Evolutionary conservation across 2,329 filamentous ascomycete genomes (phyloP).

Genomic region (Grosmannia serpens): DNA sequence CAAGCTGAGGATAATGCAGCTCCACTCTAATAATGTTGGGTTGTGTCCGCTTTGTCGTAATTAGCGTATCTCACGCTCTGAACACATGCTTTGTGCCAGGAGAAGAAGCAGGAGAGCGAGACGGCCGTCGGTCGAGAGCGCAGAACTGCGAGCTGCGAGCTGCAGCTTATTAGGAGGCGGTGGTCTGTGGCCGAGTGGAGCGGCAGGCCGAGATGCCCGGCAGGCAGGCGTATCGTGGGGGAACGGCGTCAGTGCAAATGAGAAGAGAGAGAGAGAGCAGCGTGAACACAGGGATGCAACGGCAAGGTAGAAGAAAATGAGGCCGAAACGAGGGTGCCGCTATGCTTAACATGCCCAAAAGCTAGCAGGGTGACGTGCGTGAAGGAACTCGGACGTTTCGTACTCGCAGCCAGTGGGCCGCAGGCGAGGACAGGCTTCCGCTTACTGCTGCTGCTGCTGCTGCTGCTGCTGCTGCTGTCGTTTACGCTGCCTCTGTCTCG

Average conservation of each 20-base stretch:
- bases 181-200: background rate
- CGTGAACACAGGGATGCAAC: background rate
- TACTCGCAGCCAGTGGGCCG: background rate
- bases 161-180: background rate
- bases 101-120: background rate
- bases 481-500: too few species aligned
- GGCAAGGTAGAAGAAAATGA: background rate
- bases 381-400: background rate
- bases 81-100: background rate
- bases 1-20: background rate
- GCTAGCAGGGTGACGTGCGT: background rate
- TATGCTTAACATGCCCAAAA: background rate
- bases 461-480: background rate
- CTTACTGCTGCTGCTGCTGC: background rate
- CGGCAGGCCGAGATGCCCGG: background rate
- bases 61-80: background rate
- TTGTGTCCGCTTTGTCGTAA: conserved; percentile 1
- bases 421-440: background rate
- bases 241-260: background rate
- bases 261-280: background rate
- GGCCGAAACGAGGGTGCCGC: background rate
- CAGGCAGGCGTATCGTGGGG: background rate
- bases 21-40: background rate
- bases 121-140: background rate
- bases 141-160: background rate